Base-by-base conservation (phyloP, 2,329 filamentous ascomycete species). In the Epichloe festucae region DNA sequence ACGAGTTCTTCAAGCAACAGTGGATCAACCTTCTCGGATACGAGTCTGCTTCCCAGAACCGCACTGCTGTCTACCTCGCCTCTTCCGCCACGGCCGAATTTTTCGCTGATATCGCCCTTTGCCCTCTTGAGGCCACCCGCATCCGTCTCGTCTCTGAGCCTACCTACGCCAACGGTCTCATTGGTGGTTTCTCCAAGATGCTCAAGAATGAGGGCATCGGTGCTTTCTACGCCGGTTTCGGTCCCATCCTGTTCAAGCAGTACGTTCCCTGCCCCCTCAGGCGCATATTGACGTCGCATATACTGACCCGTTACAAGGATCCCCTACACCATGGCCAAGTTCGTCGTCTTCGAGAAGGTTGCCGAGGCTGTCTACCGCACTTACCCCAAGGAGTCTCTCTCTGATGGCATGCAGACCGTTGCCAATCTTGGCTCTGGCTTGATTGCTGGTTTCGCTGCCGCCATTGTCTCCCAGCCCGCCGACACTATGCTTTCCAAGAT, bases 1-100 rank as follows among this genome's bases (percentile, higher is more conserved):
- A 95, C 73, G 89, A 95, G 76, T 84, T 94, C 75, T 94, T 95
- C 85, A 94, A 95, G 84, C 81, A 90, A 76, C 86, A 93, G 74
- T 81, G 76, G 67, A 93, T 94, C 73, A 85, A 88, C 77, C 56
- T 77, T 57, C 72, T 94, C 65, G 89, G 89, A 65, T 82, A 83
- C 68, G 86, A 90, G 72, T 81, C 76, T 58, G 87, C 87, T 62
- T 77, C 77, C 63, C 79, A 88, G 71, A 88, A 90, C 81, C 81
- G 86, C 62, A 89, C 85, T 56, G 81, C 81, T 59, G 82, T 91
- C 73, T 91, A 91, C 79, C 79, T 89, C 59, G 85, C 78, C 60
- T 84, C 82, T 42, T 75, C 81, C 58, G 82, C 77, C 52, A 68
- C 72, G 51, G 82, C 80, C 55, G 82, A 85, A 67, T 79, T 85